These are phyloP conservation scores for Backusella luteola DNA, from an alignment of 192 early-diverging fungal species.

Conservation along the genomic window DNA sequence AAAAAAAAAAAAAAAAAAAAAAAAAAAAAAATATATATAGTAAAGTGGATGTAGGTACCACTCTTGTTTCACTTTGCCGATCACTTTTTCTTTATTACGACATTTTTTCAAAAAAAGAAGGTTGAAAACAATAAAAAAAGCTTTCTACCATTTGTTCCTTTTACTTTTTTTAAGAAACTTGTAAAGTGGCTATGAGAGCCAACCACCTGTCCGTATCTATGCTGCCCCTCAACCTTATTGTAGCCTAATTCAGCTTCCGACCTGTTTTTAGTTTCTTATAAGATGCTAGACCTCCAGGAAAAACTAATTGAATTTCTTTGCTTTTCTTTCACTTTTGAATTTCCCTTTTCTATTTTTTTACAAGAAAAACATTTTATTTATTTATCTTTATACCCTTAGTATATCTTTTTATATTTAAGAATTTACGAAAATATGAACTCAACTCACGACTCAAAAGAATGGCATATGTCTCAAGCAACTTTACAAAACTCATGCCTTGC, in stretches of 20 bases:
- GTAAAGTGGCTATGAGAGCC: background rate
- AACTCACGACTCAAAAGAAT: constrained; percentile 22
- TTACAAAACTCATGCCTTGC: constrained; percentile 11
- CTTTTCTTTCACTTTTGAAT: constrained; percentile 11
- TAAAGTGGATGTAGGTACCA: background rate
- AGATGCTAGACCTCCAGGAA: constrained; percentile 17
- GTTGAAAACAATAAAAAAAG: background rate
- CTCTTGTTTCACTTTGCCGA: constrained; percentile 8
- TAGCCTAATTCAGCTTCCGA: constrained; percentile 13
- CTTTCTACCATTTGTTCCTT: background rate
- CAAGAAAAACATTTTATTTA: background rate
- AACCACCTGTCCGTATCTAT: background rate
- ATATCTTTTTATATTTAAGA: background rate
- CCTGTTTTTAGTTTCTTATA: background rate
- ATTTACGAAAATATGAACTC: constrained; percentile 21
- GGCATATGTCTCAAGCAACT: constrained; percentile 7
- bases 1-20: background rate
- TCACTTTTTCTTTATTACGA: background rate
- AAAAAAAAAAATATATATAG: too few species aligned
- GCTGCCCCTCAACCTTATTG: constrained; percentile 25
- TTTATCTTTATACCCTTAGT: background rate
- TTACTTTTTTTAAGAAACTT: background rate
- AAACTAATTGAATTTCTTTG: constrained; percentile 15
- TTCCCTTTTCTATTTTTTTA: background rate
- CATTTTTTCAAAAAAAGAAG: background rate